Evolutionary conservation across 805 yeast genomes (phyloP).

Genomic region (Wickerhamia fluorescens): DNA sequence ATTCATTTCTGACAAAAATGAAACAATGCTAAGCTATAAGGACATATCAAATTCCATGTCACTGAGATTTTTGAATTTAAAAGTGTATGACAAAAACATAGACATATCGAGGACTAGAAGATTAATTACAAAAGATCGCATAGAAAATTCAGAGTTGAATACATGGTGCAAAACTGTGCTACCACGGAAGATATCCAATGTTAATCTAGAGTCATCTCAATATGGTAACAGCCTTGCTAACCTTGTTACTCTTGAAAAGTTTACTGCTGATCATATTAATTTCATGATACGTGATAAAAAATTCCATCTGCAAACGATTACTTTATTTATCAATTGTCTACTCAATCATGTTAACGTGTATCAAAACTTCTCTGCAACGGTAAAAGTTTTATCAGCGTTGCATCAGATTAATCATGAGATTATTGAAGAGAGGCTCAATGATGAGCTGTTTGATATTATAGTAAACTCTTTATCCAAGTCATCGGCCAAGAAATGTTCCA

Average conservation of each 20-base stretch:
- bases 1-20: constrained; percentile 6
- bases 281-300: constrained; percentile 11
- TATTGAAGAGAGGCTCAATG: constrained; percentile 18
- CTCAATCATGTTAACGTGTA: constrained; percentile 26
- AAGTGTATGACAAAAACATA: constrained; percentile 19
- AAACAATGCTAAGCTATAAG: constrained; percentile 10
- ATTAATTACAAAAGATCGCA: constrained; percentile 6
- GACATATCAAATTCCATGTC: constrained; percentile 28
- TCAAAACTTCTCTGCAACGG: constrained; percentile 29
- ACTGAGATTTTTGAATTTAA: constrained; percentile 18
- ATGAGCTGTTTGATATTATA: constrained; percentile 25
- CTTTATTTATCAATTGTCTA: constrained; percentile 27
- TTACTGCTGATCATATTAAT: constrained; percentile 16
- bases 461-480: constrained; percentile 20
- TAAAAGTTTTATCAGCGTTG: constrained; percentile 13
- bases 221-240: constrained; percentile 31
- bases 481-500: constrained; percentile 21
- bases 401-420: constrained; percentile 8
- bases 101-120: constrained; percentile 7
- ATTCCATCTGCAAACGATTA: constrained; percentile 11
- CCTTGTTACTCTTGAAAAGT: constrained; percentile 13
- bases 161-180: constrained; percentile 7
- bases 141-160: constrained; percentile 8
- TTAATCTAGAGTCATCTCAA: constrained; percentile 16
- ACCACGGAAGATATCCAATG: constrained; percentile 17